These are phyloP conservation scores for Colletotrichum sp. DNA, from an alignment of 2,329 filamentous ascomycete genomes.

Conservation along the genomic window DNA sequence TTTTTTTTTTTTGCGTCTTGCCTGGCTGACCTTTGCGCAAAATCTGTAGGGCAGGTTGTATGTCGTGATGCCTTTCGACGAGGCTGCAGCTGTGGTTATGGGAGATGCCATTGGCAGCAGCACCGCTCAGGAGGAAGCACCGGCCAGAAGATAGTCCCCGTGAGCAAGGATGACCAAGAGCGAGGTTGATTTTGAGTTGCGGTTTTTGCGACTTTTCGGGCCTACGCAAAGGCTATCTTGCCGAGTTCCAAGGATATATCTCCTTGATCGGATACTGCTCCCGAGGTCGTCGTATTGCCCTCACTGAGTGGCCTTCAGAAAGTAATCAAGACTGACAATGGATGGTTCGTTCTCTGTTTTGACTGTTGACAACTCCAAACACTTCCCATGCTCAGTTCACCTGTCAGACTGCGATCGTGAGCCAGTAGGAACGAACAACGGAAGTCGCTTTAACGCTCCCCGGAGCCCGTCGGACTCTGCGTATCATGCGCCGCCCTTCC, in stretches of 20 bases:
- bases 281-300: background rate
- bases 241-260: background rate
- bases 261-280: background rate
- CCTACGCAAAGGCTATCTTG: background rate
- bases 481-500: background rate
- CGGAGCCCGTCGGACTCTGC: background rate
- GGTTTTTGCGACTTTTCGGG: background rate
- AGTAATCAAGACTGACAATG: background rate
- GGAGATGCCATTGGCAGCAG: background rate
- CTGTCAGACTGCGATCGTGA: background rate
- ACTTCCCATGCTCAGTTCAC: background rate
- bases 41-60: background rate
- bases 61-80: background rate
- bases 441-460: background rate
- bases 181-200: background rate
- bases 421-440: background rate
- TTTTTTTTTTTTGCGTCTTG: background rate
- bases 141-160: background rate
- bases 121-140: background rate
- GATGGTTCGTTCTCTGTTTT: background rate
- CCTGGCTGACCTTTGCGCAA: background rate
- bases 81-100: background rate
- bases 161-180: background rate
- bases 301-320: background rate
- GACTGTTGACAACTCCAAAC: background rate